Conservation (phyloP, 805 yeast species). For the Starmerella kuoi region DNA sequence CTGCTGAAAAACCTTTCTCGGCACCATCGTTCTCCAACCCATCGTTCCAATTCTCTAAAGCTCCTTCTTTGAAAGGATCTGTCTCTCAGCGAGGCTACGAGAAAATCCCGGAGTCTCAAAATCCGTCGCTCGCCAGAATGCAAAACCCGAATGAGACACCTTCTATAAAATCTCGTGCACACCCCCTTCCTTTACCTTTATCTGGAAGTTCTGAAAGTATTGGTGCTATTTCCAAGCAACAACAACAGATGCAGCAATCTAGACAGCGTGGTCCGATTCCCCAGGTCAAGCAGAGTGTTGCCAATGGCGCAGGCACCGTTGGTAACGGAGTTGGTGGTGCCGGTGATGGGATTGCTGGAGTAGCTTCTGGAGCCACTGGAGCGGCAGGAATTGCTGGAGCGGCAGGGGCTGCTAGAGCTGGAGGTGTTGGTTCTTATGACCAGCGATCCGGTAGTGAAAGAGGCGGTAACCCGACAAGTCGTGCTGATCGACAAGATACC, state of each 20-base stretch:
- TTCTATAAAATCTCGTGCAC: too few relatives aligned
- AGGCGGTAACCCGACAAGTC: too few relatives aligned
- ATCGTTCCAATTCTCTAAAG: conserved; percentile 4
- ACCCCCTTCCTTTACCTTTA: not conserved
- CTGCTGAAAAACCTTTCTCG: not conserved
- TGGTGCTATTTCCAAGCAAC: conserved; percentile 1
- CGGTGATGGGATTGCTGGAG: conserved; percentile 5
- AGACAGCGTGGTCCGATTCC: not conserved
- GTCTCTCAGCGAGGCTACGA: conserved; percentile 1
- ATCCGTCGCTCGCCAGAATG: too few relatives aligned
- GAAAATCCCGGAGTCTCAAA: conserved; percentile 1
- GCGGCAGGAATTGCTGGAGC: conserved; percentile 4
- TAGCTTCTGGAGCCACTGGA: conserved; percentile 1
- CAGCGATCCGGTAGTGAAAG: too few relatives aligned
- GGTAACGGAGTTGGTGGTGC: not conserved
- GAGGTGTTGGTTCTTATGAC: not conserved
- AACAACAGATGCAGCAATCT: not conserved
- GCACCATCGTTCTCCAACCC: not conserved
- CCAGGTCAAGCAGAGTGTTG: not conserved
- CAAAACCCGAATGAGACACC: too few relatives aligned
- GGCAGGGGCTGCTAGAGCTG: not conserved
- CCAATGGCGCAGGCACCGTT: too few relatives aligned
- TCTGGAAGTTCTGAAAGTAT: conserved; percentile 1
- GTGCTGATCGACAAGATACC: too few relatives aligned
- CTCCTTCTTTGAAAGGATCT: not conserved